Evolutionary conservation across 2,329 filamentous ascomycete genomes (phyloP).

Genomic region (Microascus cirrosus): DNA sequence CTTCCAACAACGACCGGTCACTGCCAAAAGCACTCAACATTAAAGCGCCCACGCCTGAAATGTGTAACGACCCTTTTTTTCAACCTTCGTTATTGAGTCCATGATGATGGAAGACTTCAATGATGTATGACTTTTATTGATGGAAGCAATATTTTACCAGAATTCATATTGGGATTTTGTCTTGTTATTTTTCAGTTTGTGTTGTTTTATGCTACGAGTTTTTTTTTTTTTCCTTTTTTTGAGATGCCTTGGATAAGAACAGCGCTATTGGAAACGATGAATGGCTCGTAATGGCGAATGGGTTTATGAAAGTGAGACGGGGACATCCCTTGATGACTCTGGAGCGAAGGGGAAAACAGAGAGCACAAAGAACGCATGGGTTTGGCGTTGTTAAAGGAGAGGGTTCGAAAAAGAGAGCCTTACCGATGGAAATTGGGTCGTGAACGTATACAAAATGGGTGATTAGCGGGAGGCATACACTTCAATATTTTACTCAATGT

Average conservation of each 20-base stretch:
- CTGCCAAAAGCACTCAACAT: neutral
- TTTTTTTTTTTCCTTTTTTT: neutral
- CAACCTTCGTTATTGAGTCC: slow-evolving; percentile 7
- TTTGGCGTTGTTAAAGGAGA: no score
- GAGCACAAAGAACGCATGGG: neutral
- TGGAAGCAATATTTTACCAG: neutral
- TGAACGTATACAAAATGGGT: no score
- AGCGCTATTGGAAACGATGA: neutral
- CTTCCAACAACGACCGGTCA: neutral
- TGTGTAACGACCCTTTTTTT: slow-evolving; percentile 9
- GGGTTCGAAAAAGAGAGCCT: no score
- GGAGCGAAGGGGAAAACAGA: neutral
- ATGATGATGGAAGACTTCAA: neutral
- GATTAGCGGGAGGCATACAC: no score
- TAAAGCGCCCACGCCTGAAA: neutral
- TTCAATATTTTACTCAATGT: no score
- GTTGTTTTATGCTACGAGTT: slow-evolving; percentile 8
- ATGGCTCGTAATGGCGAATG: neutral
- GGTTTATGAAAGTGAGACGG: neutral
- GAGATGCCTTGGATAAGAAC: slow-evolving; percentile 1
- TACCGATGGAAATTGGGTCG: no score
- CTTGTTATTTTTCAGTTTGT: slow-evolving; percentile 12
- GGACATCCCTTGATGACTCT: neutral
- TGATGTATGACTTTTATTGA: slow-evolving; percentile 7
- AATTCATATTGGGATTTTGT: neutral